phyloP scores from a whole-genome alignment of 129 eudicot genomes.

The Helichrysum umbraculigerum region DNA sequence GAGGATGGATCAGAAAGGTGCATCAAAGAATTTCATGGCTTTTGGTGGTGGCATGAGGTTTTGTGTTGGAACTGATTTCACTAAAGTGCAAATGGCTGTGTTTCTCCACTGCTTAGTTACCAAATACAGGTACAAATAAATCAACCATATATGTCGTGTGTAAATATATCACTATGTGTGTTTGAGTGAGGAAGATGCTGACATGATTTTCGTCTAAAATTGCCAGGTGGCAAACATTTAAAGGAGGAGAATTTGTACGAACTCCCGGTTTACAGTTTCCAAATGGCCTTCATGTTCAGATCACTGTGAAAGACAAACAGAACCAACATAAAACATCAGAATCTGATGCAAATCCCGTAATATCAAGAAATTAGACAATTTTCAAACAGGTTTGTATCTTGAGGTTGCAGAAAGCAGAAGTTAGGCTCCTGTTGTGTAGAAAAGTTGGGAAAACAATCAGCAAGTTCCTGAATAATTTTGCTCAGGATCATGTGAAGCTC shows the following conservation, averaged over 20 bases:
- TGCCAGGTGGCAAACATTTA: slow-evolving; percentile 60
- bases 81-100: slow-evolving; percentile 87
- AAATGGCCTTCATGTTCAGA: slow-evolving; percentile 60
- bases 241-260: slow-evolving; percentile 85
- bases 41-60: slow-evolving; percentile 99
- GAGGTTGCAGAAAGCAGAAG: slow-evolving; percentile 29
- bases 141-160: background rate
- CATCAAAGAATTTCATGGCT: slow-evolving; percentile 89
- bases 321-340: slow-evolving; percentile 28
- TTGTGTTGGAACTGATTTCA: slow-evolving; percentile 94
- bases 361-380: slow-evolving; percentile 21
- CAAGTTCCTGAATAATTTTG: slow-evolving; percentile 34
- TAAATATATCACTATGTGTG: background rate
- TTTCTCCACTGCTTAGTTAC: slow-evolving; percentile 87
- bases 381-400: slow-evolving; percentile 25
- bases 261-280: slow-evolving; percentile 96
- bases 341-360: background rate
- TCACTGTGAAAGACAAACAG: slow-evolving; percentile 43
- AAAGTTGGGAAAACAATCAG: slow-evolving; percentile 23
- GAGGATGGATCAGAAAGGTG: slow-evolving; percentile 73
- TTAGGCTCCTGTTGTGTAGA: slow-evolving; percentile 23
- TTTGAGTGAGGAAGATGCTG: slow-evolving; percentile 19
- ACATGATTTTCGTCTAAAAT: slow-evolving; percentile 12
- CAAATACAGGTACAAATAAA: slow-evolving; percentile 68
- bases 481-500: slow-evolving; percentile 42